Conservation (phyloP, 2,329 filamentous ascomycete genomes). For the Claviceps sorghi region DNA sequence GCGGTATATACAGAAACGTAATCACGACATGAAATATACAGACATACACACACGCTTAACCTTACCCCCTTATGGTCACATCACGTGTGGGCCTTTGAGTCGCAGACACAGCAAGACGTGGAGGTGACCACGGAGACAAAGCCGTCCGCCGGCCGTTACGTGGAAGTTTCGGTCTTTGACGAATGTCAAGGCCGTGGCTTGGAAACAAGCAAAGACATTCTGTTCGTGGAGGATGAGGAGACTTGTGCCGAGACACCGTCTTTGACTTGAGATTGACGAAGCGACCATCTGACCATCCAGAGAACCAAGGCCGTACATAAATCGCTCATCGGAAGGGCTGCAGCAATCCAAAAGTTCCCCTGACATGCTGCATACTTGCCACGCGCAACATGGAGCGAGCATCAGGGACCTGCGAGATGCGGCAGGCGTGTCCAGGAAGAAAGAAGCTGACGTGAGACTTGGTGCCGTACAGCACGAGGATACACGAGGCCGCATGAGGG, state of each 20-base stretch:
- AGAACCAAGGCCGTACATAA: neutral
- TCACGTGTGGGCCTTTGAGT: too few species aligned
- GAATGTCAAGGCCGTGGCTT: too few species aligned
- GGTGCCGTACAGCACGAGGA: neutral
- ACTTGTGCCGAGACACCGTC: neutral
- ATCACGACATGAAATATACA: neutral
- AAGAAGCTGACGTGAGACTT: neutral
- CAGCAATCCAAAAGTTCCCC: neutral
- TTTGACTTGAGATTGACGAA: neutral
- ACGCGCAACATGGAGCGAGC: too few species aligned
- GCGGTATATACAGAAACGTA: neutral
- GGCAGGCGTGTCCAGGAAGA: neutral
- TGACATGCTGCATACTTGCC: neutral
- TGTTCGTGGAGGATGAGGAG: neutral
- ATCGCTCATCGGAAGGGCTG: neutral
- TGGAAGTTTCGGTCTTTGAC: too few species aligned
- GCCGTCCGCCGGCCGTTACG: too few species aligned
- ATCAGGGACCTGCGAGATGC: neutral
- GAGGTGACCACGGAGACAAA: neutral
- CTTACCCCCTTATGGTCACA: too few species aligned
- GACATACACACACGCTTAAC: too few species aligned
- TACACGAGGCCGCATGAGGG: too few species aligned
- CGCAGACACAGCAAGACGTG: neutral
- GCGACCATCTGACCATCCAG: neutral
- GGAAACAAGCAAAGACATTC: neutral